Evolutionary conservation across 345 rosid species (phyloP), one percentile per base, ranked within the genome.

Genomic region (Boechera divaricarpa): DNA sequence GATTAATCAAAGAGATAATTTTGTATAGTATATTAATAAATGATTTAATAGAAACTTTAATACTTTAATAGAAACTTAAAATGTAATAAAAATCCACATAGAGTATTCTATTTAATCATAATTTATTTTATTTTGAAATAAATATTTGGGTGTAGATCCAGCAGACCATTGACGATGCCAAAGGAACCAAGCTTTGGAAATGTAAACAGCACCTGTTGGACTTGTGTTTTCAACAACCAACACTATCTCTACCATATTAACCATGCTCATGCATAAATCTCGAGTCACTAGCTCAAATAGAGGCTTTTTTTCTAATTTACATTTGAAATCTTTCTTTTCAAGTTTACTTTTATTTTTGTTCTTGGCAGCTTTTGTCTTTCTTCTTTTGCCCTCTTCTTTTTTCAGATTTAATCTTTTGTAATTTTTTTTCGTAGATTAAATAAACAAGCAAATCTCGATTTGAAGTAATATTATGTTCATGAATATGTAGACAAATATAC

Each of bases 151-250:
- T 74, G 79, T 82, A 93, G 97, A 83, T 93, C 98, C 5, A 93
- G 62, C 81, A 69, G 91, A 51, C 88, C 91, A 35, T 78, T 88
- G 82, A 93, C 95, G 11, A 71, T 87, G 72, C 95, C 97, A 3
- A 89, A 83, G 70, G 92, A 91, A 76, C 97, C 93, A 15, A 83
- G 88, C 64, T 85, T 90, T 79, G 80, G 81, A 8, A 77, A 77
- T 73, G 52, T 73, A 59, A 90, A 80, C 74, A 77, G 81, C 78
- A 89, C 84, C 67, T 83, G 90, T 47, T 87, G 93, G 87, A 86
- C 83, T 79, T 80, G 89, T 79, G 69, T 81, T 29, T 76, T 81
- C n/a, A 82, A 71, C 67, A 75, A 75, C 69, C 48, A 85, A 69
- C 83, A 78, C 74, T 73, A 86, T 56, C 74, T 86, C 69, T 80